Evolutionary conservation across 352 stramenopile genomes (phyloP), one percentile per base, ranked within the genome.

Genomic region (Phytophthora pluvialis): DNA sequence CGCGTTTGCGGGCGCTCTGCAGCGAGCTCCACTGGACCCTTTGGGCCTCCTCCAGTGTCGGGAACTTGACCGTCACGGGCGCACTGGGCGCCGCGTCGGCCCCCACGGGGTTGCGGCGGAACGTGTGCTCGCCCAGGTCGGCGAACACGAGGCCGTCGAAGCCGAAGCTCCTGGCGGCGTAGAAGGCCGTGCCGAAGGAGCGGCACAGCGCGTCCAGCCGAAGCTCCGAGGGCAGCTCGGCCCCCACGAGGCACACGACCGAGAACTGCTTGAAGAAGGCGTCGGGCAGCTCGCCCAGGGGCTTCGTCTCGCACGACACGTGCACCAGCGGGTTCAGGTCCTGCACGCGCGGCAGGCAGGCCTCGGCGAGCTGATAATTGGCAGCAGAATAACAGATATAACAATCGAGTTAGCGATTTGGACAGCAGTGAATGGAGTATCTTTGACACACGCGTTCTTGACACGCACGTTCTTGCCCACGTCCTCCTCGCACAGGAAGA

Each of bases 271-370:
- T 60, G 63, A 98, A 93, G 48, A 86, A 94, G 1, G 82, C 78
- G 67, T 97, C 83, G 0, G 77, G 56, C 1, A 89, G 63, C 18
- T 72, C 63, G 16, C 36, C 79, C 11, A 85, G 77, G 49, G 60
- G 67, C 35, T 57, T 86, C 9, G 93, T 96, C 55, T 91, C 81
- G 73, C 85, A 91, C 16, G 85, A 50, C 35, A 98, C 96, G 15
- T 77, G 73, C 32, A 98, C 87, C 4, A 99, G 72, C 9, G 93
- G 93, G 78, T 99, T 99, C 15, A 99, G 83, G 59, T 98, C 95
- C 66, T 97, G 87, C 15, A 98, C 89, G 15, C 89, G 78, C 5
- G 84, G 66, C 59, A 97, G 64, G 55, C 95, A 83, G 47, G 73
- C 89, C 36, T 90, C 80, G 8, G 83, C 92, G 25, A 81, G 81